These are phyloP conservation scores for Aspergillus flavus DNA, from an alignment of 2,329 filamentous ascomycete species.

Conservation along the genomic window DNA sequence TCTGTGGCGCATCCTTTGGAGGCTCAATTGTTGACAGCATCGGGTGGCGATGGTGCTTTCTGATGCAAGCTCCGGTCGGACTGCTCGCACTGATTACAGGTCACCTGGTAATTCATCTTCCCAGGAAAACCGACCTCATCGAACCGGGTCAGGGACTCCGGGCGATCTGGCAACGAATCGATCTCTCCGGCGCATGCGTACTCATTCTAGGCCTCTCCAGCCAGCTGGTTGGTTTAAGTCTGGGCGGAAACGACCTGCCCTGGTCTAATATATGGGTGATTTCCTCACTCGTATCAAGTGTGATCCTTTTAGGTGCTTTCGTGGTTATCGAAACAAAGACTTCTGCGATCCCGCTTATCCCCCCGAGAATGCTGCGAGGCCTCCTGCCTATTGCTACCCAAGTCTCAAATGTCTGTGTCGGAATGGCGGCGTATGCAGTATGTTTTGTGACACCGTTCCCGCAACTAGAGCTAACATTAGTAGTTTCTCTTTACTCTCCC, in stretches of 20 bases:
- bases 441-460: constrained; percentile 28
- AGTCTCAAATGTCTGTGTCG: constrained; percentile 62
- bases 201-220: constrained; percentile 61
- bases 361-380: constrained; percentile 57
- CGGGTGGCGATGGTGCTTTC: constrained; percentile 56
- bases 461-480: not conserved
- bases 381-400: constrained; percentile 58
- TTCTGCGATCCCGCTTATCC: constrained; percentile 48
- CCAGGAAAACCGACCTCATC: constrained; percentile 27
- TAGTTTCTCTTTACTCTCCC: constrained; percentile 53
- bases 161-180: constrained; percentile 57
- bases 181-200: constrained; percentile 60
- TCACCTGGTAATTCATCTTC: constrained; percentile 54
- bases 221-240: constrained; percentile 51
- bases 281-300: constrained; percentile 39
- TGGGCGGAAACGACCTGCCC: constrained; percentile 50
- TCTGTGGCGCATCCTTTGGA: constrained; percentile 55
- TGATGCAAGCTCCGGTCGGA: constrained; percentile 64
- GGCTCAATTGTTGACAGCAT: constrained; percentile 48
- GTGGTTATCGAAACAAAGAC: constrained; percentile 45
- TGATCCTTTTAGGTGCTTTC: constrained; percentile 42
- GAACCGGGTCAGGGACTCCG: constrained; percentile 30
- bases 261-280: constrained; percentile 49
- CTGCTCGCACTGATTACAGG: constrained; percentile 58
- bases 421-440: constrained; percentile 65